Evolutionary conservation across 805 yeast species (phyloP).

Genomic region (Cyberlindnera misumaiensis): DNA sequence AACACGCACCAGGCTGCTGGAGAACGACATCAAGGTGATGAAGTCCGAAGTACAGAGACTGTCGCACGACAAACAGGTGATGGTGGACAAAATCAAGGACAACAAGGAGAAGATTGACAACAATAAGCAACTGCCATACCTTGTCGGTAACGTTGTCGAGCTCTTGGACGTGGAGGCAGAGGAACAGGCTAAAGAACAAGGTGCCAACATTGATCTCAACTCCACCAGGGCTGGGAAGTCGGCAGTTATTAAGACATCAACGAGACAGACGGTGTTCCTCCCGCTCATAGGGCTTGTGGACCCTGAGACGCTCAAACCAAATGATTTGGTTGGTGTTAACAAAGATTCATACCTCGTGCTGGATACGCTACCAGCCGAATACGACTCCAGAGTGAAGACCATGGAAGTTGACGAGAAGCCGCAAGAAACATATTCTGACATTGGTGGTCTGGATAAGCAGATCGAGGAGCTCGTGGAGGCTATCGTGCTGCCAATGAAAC

Average conservation of each 20-base stretch:
- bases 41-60: slow-evolving; percentile 85
- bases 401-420: slow-evolving; percentile 99
- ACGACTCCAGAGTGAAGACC: slow-evolving; percentile 95
- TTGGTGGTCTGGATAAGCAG: slow-evolving; percentile 97
- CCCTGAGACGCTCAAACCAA: slow-evolving; percentile 88
- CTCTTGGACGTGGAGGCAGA: slow-evolving; percentile 82
- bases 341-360: slow-evolving; percentile 91
- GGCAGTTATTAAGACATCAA: slow-evolving; percentile 97
- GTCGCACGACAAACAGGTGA: slow-evolving; percentile 85
- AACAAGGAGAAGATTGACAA: slow-evolving; percentile 94
- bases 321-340: slow-evolving; percentile 95
- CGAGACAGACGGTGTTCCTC: slow-evolving; percentile 93
- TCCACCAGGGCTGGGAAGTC: slow-evolving; percentile 89
- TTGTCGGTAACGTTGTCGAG: slow-evolving; percentile 96
- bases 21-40: slow-evolving; percentile 93
- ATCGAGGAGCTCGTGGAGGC: slow-evolving; percentile 98
- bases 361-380: slow-evolving; percentile 94
- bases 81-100: slow-evolving; percentile 90
- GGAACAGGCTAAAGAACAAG: slow-evolving; percentile 74
- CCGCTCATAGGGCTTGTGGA: slow-evolving; percentile 96
- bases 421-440: slow-evolving; percentile 92
- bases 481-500: slow-evolving; percentile 96
- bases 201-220: slow-evolving; percentile 91
- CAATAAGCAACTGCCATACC: slow-evolving; percentile 90
- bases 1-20: slow-evolving; percentile 81